phyloP scores from a whole-genome alignment of 2,329 filamentous ascomycete species.

The Arthrobotrys sinensis region DNA sequence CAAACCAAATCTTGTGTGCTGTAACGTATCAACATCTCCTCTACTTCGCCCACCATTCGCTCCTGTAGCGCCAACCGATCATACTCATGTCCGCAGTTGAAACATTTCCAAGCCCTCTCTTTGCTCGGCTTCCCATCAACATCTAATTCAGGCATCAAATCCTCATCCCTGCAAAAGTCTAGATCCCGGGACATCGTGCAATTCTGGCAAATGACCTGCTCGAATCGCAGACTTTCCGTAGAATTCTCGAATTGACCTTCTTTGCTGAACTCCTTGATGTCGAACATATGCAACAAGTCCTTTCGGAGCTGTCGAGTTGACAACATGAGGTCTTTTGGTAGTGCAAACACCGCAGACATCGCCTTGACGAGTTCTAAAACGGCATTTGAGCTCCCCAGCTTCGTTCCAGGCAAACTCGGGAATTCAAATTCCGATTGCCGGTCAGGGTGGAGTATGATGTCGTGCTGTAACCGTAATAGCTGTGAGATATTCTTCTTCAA shows the following conservation, averaged over 20 bases:
- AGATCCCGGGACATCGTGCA: conserved; percentile 91
- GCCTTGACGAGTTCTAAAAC: conserved; percentile 92
- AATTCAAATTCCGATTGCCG: conserved; percentile 89
- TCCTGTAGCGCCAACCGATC: conserved; percentile 88
- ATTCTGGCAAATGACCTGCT: conserved; percentile 86
- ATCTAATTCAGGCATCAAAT: conserved; percentile 74
- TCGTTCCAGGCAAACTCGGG: conserved; percentile 82
- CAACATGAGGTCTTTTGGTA: conserved; percentile 90
- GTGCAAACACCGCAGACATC: conserved; percentile 89
- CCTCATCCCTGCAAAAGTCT: conserved; percentile 91
- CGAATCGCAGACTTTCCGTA: conserved; percentile 79
- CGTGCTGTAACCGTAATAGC: conserved; percentile 87
- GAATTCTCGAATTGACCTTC: conserved; percentile 92
- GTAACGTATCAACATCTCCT: conserved; percentile 84
- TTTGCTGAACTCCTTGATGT: conserved; percentile 91
- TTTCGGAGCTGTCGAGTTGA: conserved; percentile 91
- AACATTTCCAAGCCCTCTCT: conserved; percentile 78
- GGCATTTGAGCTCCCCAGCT: conserved; percentile 76
- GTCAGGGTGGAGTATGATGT: conserved; percentile 90
- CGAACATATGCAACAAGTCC: conserved; percentile 89
- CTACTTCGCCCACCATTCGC: conserved; percentile 81
- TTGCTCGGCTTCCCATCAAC: conserved; percentile 64
- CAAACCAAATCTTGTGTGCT: conserved; percentile 92
- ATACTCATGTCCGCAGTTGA: conserved; percentile 78
- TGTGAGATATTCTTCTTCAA: conserved; percentile 88